Evolutionary conservation across 345 rosid genomes (phyloP), one percentile per base, ranked within the genome.

Genomic region (Eucalyptus leucophloia): DNA sequence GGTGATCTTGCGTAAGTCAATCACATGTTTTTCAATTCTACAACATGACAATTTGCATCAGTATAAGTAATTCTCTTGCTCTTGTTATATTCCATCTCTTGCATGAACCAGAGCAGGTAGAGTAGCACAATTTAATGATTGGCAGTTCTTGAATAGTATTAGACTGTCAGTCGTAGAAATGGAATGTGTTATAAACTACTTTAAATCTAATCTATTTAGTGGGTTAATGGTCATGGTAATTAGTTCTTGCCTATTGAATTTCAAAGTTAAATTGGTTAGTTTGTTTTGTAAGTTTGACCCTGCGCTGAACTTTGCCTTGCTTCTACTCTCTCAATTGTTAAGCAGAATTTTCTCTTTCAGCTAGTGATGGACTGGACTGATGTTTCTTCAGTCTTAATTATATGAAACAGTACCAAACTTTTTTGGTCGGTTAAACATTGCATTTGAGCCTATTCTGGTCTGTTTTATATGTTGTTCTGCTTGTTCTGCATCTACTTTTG

Each of bases 1-100:
- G 99, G 99, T 89, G 99, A 98, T 95, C 99, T 98, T 92, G 99
- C 99, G 99, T 98, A 96, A 96, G 99, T 95, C 88, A 53, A 86
- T 77, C 34, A 69, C 40, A 44, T 67, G 87, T 87, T 91, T 92
- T 86, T 58, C 62, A 42, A 12, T 49, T 40, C 85, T 12, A 40
- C 85, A 77, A 21, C 85, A 77, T 77, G 85, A 37, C 26, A 11
- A 21, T 77, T 40, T 40, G 16, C 30, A 65, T 77, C 86, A 86
- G 54, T 67, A 87, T 85, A 89, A 86, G 45, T 56, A 89, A 17
- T 51, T 54, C 49, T 72, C 87, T 50, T 88, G 72, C 90, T 49
- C 80, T 47, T 49, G 34, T 62, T 88, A 86, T 77, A 21, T 77
- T 51, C 65, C 65, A 86, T 86, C 44, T 28, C 45, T 77, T 77